Percentiles rank a stretch among this genome's conserved stretches.
Conservation (phyloP, 1,284 basidiomycete species). For the Stygiomarasmius scandens region DNA sequence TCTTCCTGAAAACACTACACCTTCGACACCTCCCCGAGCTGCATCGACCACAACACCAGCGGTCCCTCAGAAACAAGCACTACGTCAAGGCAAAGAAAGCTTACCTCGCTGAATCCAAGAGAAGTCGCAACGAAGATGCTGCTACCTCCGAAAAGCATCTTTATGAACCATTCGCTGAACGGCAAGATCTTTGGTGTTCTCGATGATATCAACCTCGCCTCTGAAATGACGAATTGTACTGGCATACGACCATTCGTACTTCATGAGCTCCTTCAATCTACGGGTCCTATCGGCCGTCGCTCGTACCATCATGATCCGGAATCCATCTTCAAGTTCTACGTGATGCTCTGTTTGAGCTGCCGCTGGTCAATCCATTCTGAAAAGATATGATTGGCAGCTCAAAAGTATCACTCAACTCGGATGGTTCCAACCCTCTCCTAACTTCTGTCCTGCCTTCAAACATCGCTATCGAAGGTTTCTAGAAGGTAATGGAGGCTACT, state of each 20-base stretch:
- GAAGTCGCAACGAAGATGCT: no score
- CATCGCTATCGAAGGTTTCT: no score
- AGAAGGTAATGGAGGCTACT: no score
- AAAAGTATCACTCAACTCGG: no score
- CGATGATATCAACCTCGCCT: conserved; percentile 1
- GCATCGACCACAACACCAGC: not conserved
- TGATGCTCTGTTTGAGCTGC: conserved; percentile 2
- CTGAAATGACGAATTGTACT: not conserved
- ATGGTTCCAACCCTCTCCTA: no score
- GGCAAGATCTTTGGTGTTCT: not conserved
- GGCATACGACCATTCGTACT: conserved; percentile 10
- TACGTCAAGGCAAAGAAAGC: not conserved
- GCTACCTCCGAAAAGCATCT: not conserved
- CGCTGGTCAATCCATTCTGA: no score
- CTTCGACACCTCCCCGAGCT: not conserved
- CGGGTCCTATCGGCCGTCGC: not conserved
- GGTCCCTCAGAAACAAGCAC: not conserved
- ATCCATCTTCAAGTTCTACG: conserved; percentile 11
- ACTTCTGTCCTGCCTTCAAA: no score
- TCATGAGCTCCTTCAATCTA: not conserved
- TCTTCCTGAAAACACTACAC: not conserved
- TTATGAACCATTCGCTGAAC: not conserved
- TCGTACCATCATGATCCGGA: conserved; percentile 11
- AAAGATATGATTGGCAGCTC: no score
- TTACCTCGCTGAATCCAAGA: not conserved